phyloP scores from a whole-genome alignment of 176 grass and related monocot species.

The barley (Hordeum vulgare) region DNA sequence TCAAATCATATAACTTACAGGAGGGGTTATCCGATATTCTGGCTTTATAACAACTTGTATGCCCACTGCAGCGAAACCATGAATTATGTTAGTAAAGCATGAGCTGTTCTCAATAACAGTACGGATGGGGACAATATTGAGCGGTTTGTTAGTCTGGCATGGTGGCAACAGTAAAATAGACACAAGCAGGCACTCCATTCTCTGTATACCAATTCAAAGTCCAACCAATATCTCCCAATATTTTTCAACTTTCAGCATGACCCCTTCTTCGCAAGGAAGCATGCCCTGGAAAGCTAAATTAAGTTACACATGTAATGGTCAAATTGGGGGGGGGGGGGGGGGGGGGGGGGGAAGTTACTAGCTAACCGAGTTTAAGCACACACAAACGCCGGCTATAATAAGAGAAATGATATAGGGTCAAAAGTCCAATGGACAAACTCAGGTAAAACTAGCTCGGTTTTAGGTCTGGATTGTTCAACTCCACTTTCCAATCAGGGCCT shows the following conservation, averaged over 20 bases:
- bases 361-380: background rate
- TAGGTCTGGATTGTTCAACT: background rate
- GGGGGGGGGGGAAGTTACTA: background rate
- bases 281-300: background rate
- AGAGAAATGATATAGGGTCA: no score
- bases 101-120: background rate
- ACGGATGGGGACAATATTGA: background rate
- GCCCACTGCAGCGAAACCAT: constrained; percentile 40
- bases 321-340: background rate
- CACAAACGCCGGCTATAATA: background rate
- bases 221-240: background rate
- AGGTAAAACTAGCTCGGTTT: background rate
- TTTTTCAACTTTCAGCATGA: no score
- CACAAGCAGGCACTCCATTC: background rate
- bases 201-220: background rate
- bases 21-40: constrained; percentile 72
- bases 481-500: background rate
- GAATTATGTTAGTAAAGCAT: constrained; percentile 5
- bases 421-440: background rate
- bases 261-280: background rate
- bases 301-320: background rate
- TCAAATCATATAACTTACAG: constrained; percentile 46
- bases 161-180: background rate
- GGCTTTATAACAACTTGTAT: constrained; percentile 86
- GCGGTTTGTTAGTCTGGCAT: background rate